Conservation (phyloP, 2,329 filamentous ascomycete species). For the Penicillium hordei region DNA sequence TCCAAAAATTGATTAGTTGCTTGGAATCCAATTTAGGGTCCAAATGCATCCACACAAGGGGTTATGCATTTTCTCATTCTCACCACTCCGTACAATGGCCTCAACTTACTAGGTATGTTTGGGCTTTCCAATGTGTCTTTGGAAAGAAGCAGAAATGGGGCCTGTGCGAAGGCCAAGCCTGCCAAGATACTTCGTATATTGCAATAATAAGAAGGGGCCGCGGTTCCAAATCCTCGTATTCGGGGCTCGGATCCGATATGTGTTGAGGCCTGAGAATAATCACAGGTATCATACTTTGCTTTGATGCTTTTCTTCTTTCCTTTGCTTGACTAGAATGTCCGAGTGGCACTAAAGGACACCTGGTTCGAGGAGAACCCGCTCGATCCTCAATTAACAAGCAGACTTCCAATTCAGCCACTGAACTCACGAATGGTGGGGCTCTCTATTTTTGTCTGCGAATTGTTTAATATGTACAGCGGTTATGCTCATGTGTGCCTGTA, state of each 20-base stretch:
- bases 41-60: neutral
- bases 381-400: neutral
- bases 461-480: neutral
- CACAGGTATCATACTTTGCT: neutral
- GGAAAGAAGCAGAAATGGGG: neutral
- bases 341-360: neutral
- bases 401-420: neutral
- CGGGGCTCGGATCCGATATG: neutral
- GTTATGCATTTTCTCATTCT: neutral
- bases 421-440: neutral
- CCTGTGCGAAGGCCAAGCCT: neutral
- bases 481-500: neutral
- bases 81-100: neutral
- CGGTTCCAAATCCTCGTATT: neutral
- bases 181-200: neutral
- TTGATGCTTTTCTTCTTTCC: neutral
- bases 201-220: neutral
- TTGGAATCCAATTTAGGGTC: conserved; percentile 2
- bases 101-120: neutral
- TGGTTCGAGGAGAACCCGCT: neutral
- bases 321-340: neutral
- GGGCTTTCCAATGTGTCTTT: neutral
- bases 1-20: neutral
- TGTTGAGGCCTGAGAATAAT: neutral
- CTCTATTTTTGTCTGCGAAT: conserved; percentile 5